phyloP scores from a whole-genome alignment of 2,329 filamentous ascomycete genomes.

The Tolypocladium amazonense region DNA sequence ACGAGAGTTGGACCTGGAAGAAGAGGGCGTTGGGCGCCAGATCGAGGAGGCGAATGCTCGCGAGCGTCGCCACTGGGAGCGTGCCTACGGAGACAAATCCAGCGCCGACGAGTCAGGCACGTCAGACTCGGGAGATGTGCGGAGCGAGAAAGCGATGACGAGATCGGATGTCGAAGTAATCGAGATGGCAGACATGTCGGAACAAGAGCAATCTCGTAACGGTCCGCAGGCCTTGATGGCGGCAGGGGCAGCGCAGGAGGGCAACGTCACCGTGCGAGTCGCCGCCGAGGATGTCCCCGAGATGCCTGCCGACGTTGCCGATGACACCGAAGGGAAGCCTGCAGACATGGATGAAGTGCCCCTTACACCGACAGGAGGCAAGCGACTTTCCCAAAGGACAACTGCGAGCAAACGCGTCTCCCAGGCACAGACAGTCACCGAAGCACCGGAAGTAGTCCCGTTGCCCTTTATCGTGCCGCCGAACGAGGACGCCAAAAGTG shows the following conservation, averaged over 20 bases:
- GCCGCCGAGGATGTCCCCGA: constrained; percentile 34
- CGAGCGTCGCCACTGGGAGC: constrained; percentile 66
- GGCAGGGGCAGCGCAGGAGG: constrained; percentile 27
- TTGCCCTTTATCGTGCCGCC: constrained; percentile 54
- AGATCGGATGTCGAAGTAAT: constrained; percentile 34
- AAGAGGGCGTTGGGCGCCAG: constrained; percentile 59
- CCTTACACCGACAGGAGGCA: constrained; percentile 1
- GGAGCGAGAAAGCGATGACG: constrained; percentile 32
- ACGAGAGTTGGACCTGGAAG: constrained; percentile 48
- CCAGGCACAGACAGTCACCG: constrained; percentile 16
- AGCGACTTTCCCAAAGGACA: constrained; percentile 11
- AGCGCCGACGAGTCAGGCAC: constrained; percentile 29
- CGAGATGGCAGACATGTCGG: constrained; percentile 42
- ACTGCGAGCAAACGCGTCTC: constrained; percentile 7
- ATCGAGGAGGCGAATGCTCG: constrained; percentile 51
- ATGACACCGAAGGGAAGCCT: constrained; percentile 20
- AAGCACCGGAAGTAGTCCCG: constrained; percentile 43
- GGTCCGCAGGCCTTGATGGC: constrained; percentile 29
- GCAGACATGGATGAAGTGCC: constrained; percentile 17
- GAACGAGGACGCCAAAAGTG: constrained; percentile 25
- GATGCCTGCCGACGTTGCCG: constrained; percentile 11
- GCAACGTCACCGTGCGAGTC: constrained; percentile 42
- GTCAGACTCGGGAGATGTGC: constrained; percentile 39
- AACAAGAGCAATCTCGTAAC: constrained; percentile 16
- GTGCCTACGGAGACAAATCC: constrained; percentile 56